Evolutionary conservation across 2,329 filamentous ascomycete species (phyloP), one percentile per base, ranked within the genome.

Genomic region (Fusarium irregulare): DNA sequence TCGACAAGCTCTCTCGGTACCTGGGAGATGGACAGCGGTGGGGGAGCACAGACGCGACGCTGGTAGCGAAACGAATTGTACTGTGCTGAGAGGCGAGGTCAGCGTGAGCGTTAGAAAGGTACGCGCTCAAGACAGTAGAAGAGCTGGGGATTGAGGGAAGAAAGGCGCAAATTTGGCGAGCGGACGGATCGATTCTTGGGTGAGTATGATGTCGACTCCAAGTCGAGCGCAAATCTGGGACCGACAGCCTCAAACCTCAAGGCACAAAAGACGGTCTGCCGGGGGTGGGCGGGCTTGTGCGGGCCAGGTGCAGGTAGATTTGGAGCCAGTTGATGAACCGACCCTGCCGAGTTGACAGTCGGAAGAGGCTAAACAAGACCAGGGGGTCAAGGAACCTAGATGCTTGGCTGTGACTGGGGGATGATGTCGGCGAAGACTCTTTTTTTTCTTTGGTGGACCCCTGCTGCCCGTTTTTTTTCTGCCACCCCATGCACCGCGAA

Each of bases 311-410:
- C 67, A 64, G 66, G 68, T 66, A 64, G 73, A 55, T 64, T 74
- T 67, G 59, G 66, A 68, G 66, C 73, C 72, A 75, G 73, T 75
- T 75, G 73, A 75, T 46, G 63, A 74, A 75, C 70, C 68, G 64
- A 73, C 73, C 72, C 73, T 75, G 68, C 67, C 72, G 73, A 73
- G 67, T 75, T 74, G 70, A 75, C 73, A 75, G 73, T 73, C 72
- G 59, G 67, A 75, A 51, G 56, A 64, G 69, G 72, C 73, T 75
- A 75, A 65, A 72, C 68, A 75, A 64, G 70, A 64, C 62, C 72
- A 75, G 73, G 73, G 72, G 66, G 64, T 69, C 37, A 58, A 73
- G 54, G 61, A 73, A 70, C 73, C 71, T 70, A 64, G 73, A 64
- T 72, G 66, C 71, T 74, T 73, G 71, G 53, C 51, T 47, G 57